Evolutionary conservation across 768 basidiomycete species (phyloP).

Genomic region (Naganishia friedmannii): DNA sequence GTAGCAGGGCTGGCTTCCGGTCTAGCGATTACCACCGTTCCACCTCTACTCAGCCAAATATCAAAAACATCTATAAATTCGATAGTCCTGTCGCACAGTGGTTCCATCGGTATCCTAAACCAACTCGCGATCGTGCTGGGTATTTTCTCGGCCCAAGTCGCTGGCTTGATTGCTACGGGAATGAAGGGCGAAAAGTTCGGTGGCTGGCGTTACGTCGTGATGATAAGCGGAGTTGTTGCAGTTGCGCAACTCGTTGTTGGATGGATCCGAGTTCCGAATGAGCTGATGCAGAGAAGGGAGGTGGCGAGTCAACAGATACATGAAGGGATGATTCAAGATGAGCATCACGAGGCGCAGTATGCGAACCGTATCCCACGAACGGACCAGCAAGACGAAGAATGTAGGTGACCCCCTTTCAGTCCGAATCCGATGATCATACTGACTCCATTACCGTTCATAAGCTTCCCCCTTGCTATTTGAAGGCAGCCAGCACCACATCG

Average conservation of each 20-base stretch:
- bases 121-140: slow-evolving; percentile 49
- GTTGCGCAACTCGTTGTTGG: slow-evolving; percentile 38
- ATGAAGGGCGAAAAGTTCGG: slow-evolving; percentile 47
- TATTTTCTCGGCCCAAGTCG: slow-evolving; percentile 42
- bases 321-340: slow-evolving; percentile 25
- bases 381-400: slow-evolving; percentile 18
- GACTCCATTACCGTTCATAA: background rate
- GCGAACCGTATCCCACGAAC: background rate
- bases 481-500: background rate
- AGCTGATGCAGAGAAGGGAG: slow-evolving; percentile 17
- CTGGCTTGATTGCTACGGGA: slow-evolving; percentile 44
- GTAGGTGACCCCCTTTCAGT: background rate
- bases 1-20: slow-evolving; percentile 45
- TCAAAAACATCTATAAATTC: slow-evolving; percentile 38
- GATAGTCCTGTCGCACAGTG: slow-evolving; percentile 35
- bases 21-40: slow-evolving; percentile 46
- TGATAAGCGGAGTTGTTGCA: slow-evolving; percentile 42
- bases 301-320: background rate
- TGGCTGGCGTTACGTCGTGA: slow-evolving; percentile 47
- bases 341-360: slow-evolving; percentile 14
- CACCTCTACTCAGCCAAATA: slow-evolving; percentile 44
- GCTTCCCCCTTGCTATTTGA: background rate
- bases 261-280: background rate
- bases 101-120: slow-evolving; percentile 46
- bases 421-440: background rate